Evolutionary conservation across 768 basidiomycete genomes (phyloP).

Genomic region (Imleria badia): DNA sequence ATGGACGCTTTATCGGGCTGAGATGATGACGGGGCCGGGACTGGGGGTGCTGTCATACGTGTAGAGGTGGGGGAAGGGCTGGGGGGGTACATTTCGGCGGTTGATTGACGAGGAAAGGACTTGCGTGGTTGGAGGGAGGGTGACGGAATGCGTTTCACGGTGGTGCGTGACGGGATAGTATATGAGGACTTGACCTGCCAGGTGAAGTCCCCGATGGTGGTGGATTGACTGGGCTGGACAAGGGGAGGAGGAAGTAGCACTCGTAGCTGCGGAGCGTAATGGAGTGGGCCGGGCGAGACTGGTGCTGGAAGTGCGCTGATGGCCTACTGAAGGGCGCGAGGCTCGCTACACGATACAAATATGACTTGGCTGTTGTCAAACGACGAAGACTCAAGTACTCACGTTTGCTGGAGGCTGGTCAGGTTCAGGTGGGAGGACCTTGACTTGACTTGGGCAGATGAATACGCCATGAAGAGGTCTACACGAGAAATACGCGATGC

Average conservation of each 20-base stretch:
- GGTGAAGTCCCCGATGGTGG: constrained; percentile 27
- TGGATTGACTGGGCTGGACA: constrained; percentile 62
- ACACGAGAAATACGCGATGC: constrained; percentile 80
- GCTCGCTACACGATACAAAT: constrained; percentile 24
- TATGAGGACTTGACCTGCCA: constrained; percentile 24
- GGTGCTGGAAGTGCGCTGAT: constrained; percentile 59
- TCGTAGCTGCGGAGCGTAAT: constrained; percentile 37
- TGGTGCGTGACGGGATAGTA: constrained; percentile 32
- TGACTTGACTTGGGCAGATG: constrained; percentile 83
- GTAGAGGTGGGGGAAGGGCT: constrained; percentile 26
- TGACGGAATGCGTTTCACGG: constrained; percentile 50
- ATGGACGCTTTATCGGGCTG: constrained; percentile 16
- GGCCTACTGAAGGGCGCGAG: constrained; percentile 42
- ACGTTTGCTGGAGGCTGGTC: constrained; percentile 28
- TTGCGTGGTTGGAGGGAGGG: constrained; percentile 49
- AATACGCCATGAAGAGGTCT: constrained; percentile 81
- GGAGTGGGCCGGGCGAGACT: constrained; percentile 41
- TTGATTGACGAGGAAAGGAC: constrained; percentile 47
- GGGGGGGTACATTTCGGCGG: constrained; percentile 35
- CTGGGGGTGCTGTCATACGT: constrained; percentile 27
- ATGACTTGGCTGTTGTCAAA: not conserved
- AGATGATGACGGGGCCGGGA: constrained; percentile 4
- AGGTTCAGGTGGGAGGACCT: constrained; percentile 43
- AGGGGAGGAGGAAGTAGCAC: constrained; percentile 50
- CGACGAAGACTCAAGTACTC: constrained; percentile 18